These are phyloP conservation scores for Cicer judaicum DNA, from an alignment of 306 rosid species.

Conservation along the genomic window DNA sequence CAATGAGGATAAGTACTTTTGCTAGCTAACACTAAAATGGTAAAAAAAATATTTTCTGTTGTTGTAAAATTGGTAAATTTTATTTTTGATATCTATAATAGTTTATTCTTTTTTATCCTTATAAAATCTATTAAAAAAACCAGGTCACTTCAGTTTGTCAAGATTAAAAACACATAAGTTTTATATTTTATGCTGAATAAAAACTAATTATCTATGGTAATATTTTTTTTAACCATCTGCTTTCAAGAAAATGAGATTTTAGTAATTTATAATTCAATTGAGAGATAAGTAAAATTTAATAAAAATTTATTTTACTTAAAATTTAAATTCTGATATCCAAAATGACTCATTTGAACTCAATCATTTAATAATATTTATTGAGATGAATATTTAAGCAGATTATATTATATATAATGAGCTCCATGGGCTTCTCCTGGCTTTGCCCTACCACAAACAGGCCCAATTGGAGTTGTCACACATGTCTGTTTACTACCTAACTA, in stretches of 20 bases:
- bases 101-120: too few species aligned
- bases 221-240: too few species aligned
- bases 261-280: too few species aligned
- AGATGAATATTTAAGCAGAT: neutral
- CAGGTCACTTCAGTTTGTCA: neutral
- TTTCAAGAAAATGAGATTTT: too few species aligned
- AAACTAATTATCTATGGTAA: too few species aligned
- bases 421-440: slow-evolving; percentile 33
- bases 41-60: neutral
- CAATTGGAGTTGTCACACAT: slow-evolving; percentile 39
- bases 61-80: too few species aligned
- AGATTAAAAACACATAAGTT: neutral
- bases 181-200: neutral
- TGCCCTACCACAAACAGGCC: slow-evolving; percentile 34
- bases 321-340: too few species aligned
- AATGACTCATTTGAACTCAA: too few species aligned
- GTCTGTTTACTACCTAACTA: slow-evolving; percentile 38
- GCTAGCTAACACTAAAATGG: neutral
- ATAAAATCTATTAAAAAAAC: neutral
- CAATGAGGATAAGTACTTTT: slow-evolving; percentile 21
- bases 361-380: neutral
- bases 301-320: too few species aligned
- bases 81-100: too few species aligned
- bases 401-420: neutral
- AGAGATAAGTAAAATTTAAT: too few species aligned